phyloP scores from a whole-genome alignment of 139 green algal genomes.

The Chlorella sp. region DNA sequence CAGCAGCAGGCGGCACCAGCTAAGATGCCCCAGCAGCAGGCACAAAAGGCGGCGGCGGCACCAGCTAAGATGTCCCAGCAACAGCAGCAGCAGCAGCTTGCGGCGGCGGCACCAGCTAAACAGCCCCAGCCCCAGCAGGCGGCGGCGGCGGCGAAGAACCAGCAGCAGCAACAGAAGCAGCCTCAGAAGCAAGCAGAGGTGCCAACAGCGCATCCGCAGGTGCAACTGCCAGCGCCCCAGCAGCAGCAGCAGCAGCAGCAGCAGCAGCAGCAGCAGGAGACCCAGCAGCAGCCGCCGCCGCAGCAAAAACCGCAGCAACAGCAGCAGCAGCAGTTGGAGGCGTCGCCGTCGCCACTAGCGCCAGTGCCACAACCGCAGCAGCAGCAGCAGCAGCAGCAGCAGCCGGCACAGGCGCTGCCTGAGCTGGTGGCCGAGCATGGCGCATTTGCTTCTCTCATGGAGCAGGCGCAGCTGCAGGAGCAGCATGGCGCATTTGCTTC shows the following conservation, averaged over 20 bases:
- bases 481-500: background rate
- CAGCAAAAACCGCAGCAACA: background rate
- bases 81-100: too few relatives aligned
- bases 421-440: background rate
- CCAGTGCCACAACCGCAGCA: background rate
- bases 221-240: background rate
- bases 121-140: background rate
- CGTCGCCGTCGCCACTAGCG: too few relatives aligned
- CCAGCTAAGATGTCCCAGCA: too few relatives aligned
- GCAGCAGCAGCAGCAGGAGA: background rate
- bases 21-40: background rate
- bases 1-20: background rate
- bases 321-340: background rate
- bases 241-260: slow-evolving; percentile 7
- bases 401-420: background rate
- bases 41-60: too few relatives aligned
- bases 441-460: background rate
- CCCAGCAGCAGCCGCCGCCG: background rate
- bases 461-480: background rate
- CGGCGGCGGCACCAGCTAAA: background rate
- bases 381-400: background rate
- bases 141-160: too few relatives aligned
- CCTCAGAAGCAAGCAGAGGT: background rate
- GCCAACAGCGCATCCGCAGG: background rate
- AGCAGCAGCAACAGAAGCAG: background rate